Base-by-base conservation (phyloP, 768 basidiomycete genomes). In the Pulveroboletus sp. region DNA sequence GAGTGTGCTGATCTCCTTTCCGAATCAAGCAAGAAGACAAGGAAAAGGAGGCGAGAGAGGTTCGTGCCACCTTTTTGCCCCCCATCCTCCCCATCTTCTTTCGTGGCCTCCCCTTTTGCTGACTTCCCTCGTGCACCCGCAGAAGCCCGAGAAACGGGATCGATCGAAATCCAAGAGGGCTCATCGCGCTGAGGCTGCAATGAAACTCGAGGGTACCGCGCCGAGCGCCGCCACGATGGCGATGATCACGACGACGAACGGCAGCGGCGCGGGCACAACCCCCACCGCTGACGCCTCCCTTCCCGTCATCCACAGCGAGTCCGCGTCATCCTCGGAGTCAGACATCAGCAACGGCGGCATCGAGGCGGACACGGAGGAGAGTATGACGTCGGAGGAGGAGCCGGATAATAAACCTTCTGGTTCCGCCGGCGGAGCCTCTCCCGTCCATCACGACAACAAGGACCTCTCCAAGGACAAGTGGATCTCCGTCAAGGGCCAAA, bases 361-460 rank as follows among this genome's bases (percentile, higher is more conserved):
- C 46, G 88, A 88, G 51, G 85, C 83, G 8, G 88, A 89, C 60
- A 80, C 80, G 21, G 87, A 89, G 66, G 85, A 83, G 61, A 86
- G 85, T 60, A 71, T 85, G 56, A 83, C 85, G 3, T 86, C 85
- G 31, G 87, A 89, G 58, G 86, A 76, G 49, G 80, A 87, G 60
- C 62, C 64, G 18, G 77, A 82, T 36, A 78, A 82, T 36, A 78
- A 78, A 59, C 57, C 62, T 17, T 65, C 61, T 39, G 47, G 43
- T 30, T 43, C 47, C 46, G 43, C 47, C 14, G 33, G 12, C 33
- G 33, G 5, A 37, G 30, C 30, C 30, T 15, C 33, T n/a, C 15
- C 33, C 7, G 48, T 6, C 21, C 21, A 21, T 21, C 21, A 21
- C 21, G 52, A 61, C 24, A 28, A 35, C 47, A 64, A 62, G 48